These are phyloP conservation scores for Colletotrichum costaricense DNA, from an alignment of 2,329 filamentous ascomycete species.

Conservation along the genomic window DNA sequence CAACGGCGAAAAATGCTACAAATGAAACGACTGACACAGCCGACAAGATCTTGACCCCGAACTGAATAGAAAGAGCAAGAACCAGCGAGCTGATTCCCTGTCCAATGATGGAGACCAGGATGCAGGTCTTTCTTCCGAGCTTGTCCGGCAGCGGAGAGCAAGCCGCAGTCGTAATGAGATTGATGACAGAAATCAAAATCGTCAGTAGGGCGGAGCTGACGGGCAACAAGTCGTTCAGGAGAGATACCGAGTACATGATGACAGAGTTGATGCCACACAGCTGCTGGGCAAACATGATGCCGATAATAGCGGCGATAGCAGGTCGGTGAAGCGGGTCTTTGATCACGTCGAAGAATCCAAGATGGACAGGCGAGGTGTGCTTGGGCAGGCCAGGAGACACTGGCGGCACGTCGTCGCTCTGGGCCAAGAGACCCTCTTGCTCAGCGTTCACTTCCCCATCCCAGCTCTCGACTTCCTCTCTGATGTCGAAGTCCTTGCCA, in stretches of 20 bases:
- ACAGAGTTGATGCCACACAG: conserved; percentile 96
- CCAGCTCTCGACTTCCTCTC: conserved; percentile 77
- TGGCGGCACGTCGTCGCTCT: conserved; percentile 37
- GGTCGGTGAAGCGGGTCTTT: conserved; percentile 75
- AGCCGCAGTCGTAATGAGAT: conserved; percentile 83
- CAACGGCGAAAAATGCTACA: conserved; percentile 89
- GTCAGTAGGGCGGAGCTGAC: conserved; percentile 86
- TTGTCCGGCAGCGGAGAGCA: conserved; percentile 89
- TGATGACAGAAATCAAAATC: conserved; percentile 87
- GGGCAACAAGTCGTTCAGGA: conserved; percentile 84
- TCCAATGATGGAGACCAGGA: conserved; percentile 84
- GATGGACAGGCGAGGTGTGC: conserved; percentile 47
- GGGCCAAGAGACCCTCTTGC: conserved; percentile 75
- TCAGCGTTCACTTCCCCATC: conserved; percentile 64
- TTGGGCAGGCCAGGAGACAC: conserved; percentile 39
- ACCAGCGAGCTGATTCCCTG: conserved; percentile 84
- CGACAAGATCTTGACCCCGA: conserved; percentile 78
- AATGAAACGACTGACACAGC: conserved; percentile 86
- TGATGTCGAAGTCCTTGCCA: conserved; percentile 75
- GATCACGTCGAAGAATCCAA: conserved; percentile 75
- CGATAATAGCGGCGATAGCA: conserved; percentile 84
- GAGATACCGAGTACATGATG: conserved; percentile 97
- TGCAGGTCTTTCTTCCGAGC: conserved; percentile 86
- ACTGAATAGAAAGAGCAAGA: conserved; percentile 84
- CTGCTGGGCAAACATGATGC: conserved; percentile 93